Percentiles rank a stretch among this genome's conserved stretches.
phyloP scores from a whole-genome alignment of 768 basidiomycete genomes.

The Boletus eberwhitei region DNA sequence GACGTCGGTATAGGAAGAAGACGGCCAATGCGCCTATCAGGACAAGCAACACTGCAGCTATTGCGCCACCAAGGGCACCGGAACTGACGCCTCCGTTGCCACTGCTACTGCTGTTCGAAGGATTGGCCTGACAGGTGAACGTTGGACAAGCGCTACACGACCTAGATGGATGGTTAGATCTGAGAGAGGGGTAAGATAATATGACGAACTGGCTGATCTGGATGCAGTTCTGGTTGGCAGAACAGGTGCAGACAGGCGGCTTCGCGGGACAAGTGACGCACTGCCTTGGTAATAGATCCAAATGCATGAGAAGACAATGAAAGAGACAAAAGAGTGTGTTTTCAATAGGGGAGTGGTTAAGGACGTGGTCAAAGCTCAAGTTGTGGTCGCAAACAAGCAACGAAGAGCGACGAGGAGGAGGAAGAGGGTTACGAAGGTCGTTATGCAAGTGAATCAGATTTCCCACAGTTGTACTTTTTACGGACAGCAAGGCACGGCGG shows the following conservation, averaged over 20 bases:
- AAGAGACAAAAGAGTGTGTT: slow-evolving; percentile 35
- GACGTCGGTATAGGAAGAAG: slow-evolving; percentile 67
- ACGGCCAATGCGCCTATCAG: slow-evolving; percentile 48
- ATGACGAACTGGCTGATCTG: slow-evolving; percentile 54
- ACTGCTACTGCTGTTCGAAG: slow-evolving; percentile 6
- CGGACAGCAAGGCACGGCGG: background rate
- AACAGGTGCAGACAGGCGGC: slow-evolving; percentile 51
- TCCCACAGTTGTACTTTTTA: background rate
- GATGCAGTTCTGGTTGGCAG: slow-evolving; percentile 53
- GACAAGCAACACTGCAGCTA: slow-evolving; percentile 62
- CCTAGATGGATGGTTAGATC: slow-evolving; percentile 35
- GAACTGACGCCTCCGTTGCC: slow-evolving; percentile 51
- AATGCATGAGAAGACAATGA: slow-evolving; percentile 26
- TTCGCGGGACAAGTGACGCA: slow-evolving; percentile 53
- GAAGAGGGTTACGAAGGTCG: slow-evolving; percentile 6
- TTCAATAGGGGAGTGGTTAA: slow-evolving; percentile 17
- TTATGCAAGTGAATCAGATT: background rate
- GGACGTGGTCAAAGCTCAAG: slow-evolving; percentile 18
- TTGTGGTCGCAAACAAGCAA: slow-evolving; percentile 24
- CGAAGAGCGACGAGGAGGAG: background rate
- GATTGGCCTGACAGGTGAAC: slow-evolving; percentile 47
- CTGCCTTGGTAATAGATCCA: slow-evolving; percentile 40
- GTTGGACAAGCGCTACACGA: slow-evolving; percentile 53
- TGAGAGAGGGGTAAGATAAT: background rate
- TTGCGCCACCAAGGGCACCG: slow-evolving; percentile 72